phyloP scores from a whole-genome alignment of 2,329 filamentous ascomycete genomes.

The Xylariaceae sp. region DNA sequence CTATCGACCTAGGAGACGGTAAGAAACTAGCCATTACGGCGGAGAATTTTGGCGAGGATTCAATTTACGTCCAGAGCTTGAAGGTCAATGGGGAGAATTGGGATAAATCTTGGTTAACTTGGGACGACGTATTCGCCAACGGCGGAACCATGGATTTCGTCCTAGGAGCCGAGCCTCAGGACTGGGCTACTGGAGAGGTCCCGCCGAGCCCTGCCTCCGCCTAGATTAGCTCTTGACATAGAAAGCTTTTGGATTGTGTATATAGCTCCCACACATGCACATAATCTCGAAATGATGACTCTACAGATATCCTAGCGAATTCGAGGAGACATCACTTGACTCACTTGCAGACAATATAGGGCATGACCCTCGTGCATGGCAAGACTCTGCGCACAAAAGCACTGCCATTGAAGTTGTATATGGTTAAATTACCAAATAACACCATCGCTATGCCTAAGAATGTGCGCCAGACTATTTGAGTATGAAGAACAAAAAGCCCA shows the following conservation, averaged over 20 bases:
- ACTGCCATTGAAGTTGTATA: not conserved
- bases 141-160: constrained; percentile 64
- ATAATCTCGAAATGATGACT: not conserved
- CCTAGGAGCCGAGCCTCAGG: constrained; percentile 49
- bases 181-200: constrained; percentile 58
- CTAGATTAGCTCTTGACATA: too few species aligned
- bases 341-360: too few species aligned
- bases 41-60: constrained; percentile 46
- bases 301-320: not conserved
- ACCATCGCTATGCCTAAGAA: constrained; percentile 15
- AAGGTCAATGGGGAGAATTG: constrained; percentile 62
- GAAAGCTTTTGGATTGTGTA: not conserved
- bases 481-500: constrained; percentile 11
- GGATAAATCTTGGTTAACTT: constrained; percentile 63
- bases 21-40: constrained; percentile 55
- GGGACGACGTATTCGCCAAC: constrained; percentile 62
- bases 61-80: constrained; percentile 63
- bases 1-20: constrained; percentile 54
- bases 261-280: not conserved
- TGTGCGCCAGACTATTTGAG: constrained; percentile 6
- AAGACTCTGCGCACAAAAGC: too few species aligned
- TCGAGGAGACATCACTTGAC: too few species aligned
- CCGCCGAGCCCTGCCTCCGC: constrained; percentile 61
- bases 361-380: too few species aligned
- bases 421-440: not conserved